These are phyloP conservation scores for Physaria fendleri DNA, from an alignment of 345 rosid genomes.

Conservation along the genomic window DNA sequence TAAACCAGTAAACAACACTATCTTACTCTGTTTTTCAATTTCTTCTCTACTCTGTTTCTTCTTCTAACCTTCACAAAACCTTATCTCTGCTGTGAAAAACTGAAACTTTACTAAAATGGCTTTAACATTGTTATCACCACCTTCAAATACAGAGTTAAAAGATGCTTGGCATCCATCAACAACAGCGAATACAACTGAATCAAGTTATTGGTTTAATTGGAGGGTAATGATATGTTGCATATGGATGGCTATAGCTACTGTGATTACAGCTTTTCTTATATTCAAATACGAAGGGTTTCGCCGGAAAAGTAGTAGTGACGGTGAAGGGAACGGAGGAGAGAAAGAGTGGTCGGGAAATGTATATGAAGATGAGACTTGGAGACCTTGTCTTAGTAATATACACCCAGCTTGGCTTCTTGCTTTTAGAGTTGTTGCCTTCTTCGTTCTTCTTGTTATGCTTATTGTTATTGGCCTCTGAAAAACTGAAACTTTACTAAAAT, in stretches of 20 bases:
- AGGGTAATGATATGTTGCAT: slow-evolving; percentile 63
- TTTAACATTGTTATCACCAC: slow-evolving; percentile 8
- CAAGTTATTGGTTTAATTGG: slow-evolving; percentile 91
- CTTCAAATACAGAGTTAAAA: no score
- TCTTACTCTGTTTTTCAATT: slow-evolving; percentile 25
- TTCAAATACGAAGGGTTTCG: slow-evolving; percentile 55
- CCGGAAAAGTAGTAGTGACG: slow-evolving; percentile 8
- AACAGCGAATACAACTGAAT: slow-evolving; percentile 42
- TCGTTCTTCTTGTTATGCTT: slow-evolving; percentile 52
- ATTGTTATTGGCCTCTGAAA: slow-evolving; percentile 30
- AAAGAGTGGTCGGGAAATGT: slow-evolving; percentile 38
- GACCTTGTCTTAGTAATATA: slow-evolving; percentile 65
- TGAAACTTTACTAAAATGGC: slow-evolving; percentile 12
- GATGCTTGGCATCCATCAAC: slow-evolving; percentile 35
- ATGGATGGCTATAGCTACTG: slow-evolving; percentile 43
- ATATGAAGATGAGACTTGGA: slow-evolving; percentile 79
- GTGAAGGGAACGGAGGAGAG: slow-evolving; percentile 41
- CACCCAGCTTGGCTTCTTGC: slow-evolving; percentile 95
- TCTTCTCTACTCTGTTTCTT: slow-evolving; percentile 10
- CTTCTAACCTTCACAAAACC: background rate
- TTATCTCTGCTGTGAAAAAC: background rate
- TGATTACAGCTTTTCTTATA: slow-evolving; percentile 44
- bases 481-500: slow-evolving; percentile 5
- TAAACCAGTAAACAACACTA: background rate
- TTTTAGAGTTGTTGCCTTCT: slow-evolving; percentile 61